Conservation (phyloP, 1,284 basidiomycete genomes). For the Ceratobasidium sp. region DNA sequence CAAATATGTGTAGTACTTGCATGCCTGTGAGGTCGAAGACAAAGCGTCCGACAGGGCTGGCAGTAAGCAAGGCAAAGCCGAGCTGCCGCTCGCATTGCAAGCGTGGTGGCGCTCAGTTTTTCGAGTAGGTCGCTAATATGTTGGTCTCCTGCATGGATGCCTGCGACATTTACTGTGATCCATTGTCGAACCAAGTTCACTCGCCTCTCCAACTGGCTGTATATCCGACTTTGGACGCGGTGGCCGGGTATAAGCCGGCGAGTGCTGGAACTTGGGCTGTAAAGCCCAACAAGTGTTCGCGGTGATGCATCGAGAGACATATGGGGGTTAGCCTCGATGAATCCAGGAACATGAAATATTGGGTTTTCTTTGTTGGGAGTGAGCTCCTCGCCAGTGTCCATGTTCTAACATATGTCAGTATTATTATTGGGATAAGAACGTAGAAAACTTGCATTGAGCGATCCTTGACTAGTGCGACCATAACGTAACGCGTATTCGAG, state of each 20-base stretch:
- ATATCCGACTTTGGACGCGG: too few species aligned
- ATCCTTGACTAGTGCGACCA: neutral
- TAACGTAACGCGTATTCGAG: neutral
- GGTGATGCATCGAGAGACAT: too few species aligned
- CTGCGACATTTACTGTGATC: slow-evolving; percentile 62
- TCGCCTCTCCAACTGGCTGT: too few species aligned
- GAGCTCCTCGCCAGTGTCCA: slow-evolving; percentile 32
- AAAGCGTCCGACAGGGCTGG: slow-evolving; percentile 54
- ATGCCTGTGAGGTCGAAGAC: slow-evolving; percentile 28
- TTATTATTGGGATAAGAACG: too few species aligned
- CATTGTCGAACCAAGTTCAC: slow-evolving; percentile 53
- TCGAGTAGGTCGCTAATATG: slow-evolving; percentile 62
- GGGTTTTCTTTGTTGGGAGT: neutral
- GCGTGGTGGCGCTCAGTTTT: slow-evolving; percentile 57
- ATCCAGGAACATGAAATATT: neutral
- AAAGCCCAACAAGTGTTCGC: too few species aligned
- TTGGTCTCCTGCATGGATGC: slow-evolving; percentile 61
- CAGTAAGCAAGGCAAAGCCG: slow-evolving; percentile 65
- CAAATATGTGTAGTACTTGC: slow-evolving; percentile 31
- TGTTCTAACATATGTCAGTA: neutral
- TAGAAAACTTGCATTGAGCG: neutral
- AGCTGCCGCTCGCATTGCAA: slow-evolving; percentile 61
- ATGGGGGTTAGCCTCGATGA: neutral
- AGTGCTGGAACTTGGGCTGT: too few species aligned
- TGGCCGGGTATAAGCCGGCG: too few species aligned